Evolutionary conservation across 108 stramenopile species (phyloP), one percentile per base, ranked within the genome.

Genomic region (Schizochytrium sp.): DNA sequence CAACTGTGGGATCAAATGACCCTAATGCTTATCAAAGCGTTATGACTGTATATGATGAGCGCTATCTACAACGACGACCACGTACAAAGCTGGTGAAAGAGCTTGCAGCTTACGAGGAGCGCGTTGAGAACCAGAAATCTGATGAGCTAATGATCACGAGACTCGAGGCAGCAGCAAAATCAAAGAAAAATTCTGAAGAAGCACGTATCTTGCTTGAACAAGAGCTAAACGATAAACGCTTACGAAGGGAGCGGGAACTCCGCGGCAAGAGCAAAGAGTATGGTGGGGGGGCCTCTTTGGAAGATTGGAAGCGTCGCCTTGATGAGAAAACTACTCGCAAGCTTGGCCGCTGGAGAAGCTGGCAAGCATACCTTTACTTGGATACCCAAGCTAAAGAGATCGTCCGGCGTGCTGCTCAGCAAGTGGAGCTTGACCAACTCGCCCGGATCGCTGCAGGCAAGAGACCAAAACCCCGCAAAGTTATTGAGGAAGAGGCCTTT

Each of bases 341-440:
- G 47, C 76, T 83, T 42, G 76, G 76, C 8, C 10, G 76, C 15
- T 83, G 76, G 76, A n/a, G 47, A 13, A 17, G 55, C 13, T 83
- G 76, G 76, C 76, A 83, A 40, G 76, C 76, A 55, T 83, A 40
- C 76, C 47, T 83, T 10, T 83, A 83, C 47, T 53, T 83, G 45
- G 76, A 83, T 28, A 17, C 3, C 47, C 17, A 83, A 2, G 76
- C 76, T 38, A 83, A 83, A 53, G 53, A 83, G 76, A 83, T 83
- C 76, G 76, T 83, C 47, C 47, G 47, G 7, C 50, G 53, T 38
- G 76, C 76, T 5, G 76, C 76, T n/a, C 47, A 83, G 28, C 76
- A 83, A 40, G 76, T 55, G 12, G 76, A 83, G 28, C 76, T 83
- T 10, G 76, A 83, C 47, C 76, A 83, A 53, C 76, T 83, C 47